Percentiles rank a stretch among this genome's conserved stretches.
These are phyloP conservation scores for Ajuga chamaepitys DNA, from an alignment of 257 asterid genomes.

Conservation along the genomic window DNA sequence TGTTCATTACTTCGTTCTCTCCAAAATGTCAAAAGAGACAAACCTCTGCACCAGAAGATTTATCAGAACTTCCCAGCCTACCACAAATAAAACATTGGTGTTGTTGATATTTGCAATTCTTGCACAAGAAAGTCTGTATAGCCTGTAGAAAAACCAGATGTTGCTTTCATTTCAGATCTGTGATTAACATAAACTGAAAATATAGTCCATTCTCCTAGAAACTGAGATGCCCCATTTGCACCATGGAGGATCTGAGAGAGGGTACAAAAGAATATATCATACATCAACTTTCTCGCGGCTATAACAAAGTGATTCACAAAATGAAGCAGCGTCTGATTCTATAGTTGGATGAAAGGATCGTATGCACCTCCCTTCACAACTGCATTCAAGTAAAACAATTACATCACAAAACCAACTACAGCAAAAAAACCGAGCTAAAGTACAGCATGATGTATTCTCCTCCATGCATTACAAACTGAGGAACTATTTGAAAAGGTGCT, in stretches of 20 bases:
- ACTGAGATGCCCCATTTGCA: neutral
- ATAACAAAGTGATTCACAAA: slow-evolving; percentile 63
- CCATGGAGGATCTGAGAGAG: neutral
- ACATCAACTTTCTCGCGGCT: slow-evolving; percentile 41
- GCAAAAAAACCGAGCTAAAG: too few species aligned
- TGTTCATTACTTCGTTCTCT: neutral
- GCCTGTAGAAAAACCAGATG: slow-evolving; percentile 36
- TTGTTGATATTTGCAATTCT: slow-evolving; percentile 49
- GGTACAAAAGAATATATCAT: slow-evolving; percentile 16
- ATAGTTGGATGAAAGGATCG: slow-evolving; percentile 68
- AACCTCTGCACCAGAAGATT: slow-evolving; percentile 54
- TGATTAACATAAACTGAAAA: slow-evolving; percentile 2
- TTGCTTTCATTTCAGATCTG: slow-evolving; percentile 8
- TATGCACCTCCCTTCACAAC: slow-evolving; percentile 81
- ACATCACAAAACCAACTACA: too few species aligned
- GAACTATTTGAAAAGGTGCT: neutral
- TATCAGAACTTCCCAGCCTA: slow-evolving; percentile 55
- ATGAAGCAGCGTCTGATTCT: slow-evolving; percentile 44
- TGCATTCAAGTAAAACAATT: slow-evolving; percentile 22
- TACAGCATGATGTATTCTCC: too few species aligned
- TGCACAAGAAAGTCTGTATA: slow-evolving; percentile 48
- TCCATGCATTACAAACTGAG: too few species aligned
- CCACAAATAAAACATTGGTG: slow-evolving; percentile 76
- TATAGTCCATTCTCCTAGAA: neutral
- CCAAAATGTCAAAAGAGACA: slow-evolving; percentile 10